Evolutionary conservation across 768 basidiomycete species (phyloP).

Genomic region (Lactarius hatsudake): DNA sequence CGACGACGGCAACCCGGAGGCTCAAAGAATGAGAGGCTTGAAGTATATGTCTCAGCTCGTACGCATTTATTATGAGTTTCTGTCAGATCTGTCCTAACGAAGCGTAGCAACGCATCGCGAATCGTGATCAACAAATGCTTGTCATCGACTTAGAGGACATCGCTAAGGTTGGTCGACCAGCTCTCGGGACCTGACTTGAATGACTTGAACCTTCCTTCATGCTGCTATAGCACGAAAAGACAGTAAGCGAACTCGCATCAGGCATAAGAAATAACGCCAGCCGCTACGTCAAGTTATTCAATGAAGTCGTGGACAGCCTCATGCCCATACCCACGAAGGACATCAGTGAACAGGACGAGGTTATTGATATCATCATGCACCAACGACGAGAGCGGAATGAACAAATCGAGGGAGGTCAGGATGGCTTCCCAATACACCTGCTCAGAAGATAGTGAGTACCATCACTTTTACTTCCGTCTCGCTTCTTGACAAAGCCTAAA

Average conservation of each 20-base stretch:
- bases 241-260: conserved; percentile 67
- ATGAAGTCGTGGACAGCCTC: conserved; percentile 77
- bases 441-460: conserved; percentile 88
- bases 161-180: conserved; percentile 49
- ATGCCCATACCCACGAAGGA: conserved; percentile 89
- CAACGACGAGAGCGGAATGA: conserved; percentile 89
- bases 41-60: conserved; percentile 90
- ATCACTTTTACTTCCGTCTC: neutral
- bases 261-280: conserved; percentile 83
- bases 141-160: conserved; percentile 89
- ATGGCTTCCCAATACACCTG: conserved; percentile 86
- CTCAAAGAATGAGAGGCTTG: conserved; percentile 40
- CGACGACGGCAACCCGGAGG: conserved; percentile 36
- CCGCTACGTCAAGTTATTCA: conserved; percentile 87
- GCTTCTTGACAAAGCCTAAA: conserved; percentile 25
- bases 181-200: neutral
- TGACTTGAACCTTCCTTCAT: neutral
- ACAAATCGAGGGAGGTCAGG: conserved; percentile 67
- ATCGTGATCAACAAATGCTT: conserved; percentile 89
- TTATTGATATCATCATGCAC: conserved; percentile 94
- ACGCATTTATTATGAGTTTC: conserved; percentile 32
- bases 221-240: conserved; percentile 58
- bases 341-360: conserved; percentile 88
- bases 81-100: conserved; percentile 19
- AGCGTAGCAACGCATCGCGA: conserved; percentile 82